These are phyloP conservation scores for Aspergillus neoniger DNA, from an alignment of 2,329 filamentous ascomycete species.

Conservation along the genomic window DNA sequence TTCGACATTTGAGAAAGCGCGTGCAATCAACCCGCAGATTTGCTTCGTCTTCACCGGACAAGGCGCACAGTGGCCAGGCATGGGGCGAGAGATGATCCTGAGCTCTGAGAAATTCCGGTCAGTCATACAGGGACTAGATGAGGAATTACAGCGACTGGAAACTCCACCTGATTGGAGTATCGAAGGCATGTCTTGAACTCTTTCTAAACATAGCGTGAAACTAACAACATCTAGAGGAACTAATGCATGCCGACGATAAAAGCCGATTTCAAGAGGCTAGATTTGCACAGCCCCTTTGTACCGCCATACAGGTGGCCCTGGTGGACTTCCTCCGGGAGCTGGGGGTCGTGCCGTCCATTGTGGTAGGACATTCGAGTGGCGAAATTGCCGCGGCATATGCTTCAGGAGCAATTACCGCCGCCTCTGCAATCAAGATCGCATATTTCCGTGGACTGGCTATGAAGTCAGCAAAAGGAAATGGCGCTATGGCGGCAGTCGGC, in stretches of 20 bases:
- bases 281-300: conserved; percentile 34
- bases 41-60: conserved; percentile 40
- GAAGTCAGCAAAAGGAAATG: neutral
- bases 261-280: conserved; percentile 27
- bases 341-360: conserved; percentile 25
- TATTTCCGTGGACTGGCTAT: neutral
- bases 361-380: conserved; percentile 35
- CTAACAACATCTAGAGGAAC: too few species aligned
- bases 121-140: conserved; percentile 21
- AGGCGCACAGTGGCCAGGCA: conserved; percentile 38
- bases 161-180: neutral
- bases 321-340: conserved; percentile 30
- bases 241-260: neutral
- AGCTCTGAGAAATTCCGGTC: conserved; percentile 21
- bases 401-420: neutral
- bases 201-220: too few species aligned
- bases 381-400: conserved; percentile 46
- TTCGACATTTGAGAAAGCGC: conserved; percentile 5
- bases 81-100: conserved; percentile 33
- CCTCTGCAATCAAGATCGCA: conserved; percentile 19
- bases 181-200: neutral
- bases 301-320: conserved; percentile 33
- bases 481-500: conserved; percentile 22
- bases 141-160: conserved; percentile 7
- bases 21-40: conserved; percentile 5